Evolutionary conservation across 441 rosid genomes (phyloP), one percentile per base, ranked within the genome.

Genomic region (Manihot esculenta): DNA sequence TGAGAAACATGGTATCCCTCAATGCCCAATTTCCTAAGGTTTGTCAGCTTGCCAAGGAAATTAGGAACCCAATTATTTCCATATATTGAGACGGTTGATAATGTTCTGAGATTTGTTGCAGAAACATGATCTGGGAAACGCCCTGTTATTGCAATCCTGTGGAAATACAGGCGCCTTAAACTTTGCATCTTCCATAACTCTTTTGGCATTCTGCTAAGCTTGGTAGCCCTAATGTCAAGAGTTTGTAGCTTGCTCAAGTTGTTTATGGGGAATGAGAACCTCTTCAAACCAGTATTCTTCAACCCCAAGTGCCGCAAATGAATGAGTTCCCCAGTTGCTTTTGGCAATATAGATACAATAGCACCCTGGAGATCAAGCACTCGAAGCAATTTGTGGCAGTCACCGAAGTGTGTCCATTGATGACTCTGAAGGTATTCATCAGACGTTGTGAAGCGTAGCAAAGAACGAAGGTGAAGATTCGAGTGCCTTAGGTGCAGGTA

Each of bases 351-450:
- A 3, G 15, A 33, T 17, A 41, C 7, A 38, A 10, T 18, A 13
- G 55, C 30, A 23, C 55, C 33, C 48, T 71, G 68, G 18, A 71
- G 68, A 53, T 71, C 74, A 53, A 71, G 68, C 50, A 62, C 62
- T 21, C 74, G 48, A 24, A 71, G 44, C 68, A 53, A 51, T 24
- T 38, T 51, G 59, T 38, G 59, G 3, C 21, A 21, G 15, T 41
- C 66, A 1, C 49, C 12, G 5, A 49, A 30, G 41, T 27, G 50
- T 50, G 57, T 30, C 18, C 14, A 50, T n/a, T 7, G 69, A 10
- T 27, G 10, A n/a, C 45, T 65, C 58, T 41, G 5, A 50, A 49
- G 69, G 17, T n/a, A 30, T 11, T 49, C 26, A 8, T 18, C 7
- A 65, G 10, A 49, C 26, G 57, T 48, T 18, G 57, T n/a, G 26